phyloP scores from a whole-genome alignment of 768 basidiomycete genomes.

The Roridomyces roridus region DNA sequence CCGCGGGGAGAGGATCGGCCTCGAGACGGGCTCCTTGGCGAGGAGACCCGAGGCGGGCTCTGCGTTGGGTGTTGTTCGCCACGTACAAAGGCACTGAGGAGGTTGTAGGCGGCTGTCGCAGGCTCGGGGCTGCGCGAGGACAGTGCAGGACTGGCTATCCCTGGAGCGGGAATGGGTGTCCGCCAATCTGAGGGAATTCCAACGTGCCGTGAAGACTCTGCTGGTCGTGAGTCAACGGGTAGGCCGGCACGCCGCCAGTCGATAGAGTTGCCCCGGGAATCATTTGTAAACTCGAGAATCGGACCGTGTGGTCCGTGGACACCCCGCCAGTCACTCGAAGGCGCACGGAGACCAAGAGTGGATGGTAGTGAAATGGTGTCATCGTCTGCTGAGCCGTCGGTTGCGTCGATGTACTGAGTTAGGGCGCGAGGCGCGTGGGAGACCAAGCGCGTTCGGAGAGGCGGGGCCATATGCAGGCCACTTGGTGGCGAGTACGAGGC shows the following conservation, averaged over 20 bases:
- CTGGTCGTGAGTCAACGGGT: too few species aligned
- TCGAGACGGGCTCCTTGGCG: neutral
- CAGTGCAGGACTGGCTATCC: neutral
- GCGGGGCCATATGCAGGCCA: constrained; percentile 57
- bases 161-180: neutral
- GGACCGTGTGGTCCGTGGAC: neutral
- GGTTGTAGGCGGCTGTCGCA: constrained; percentile 63
- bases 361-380: constrained; percentile 69
- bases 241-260: constrained; percentile 19
- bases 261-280: constrained; percentile 14
- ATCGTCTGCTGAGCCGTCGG: constrained; percentile 43
- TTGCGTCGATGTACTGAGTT: constrained; percentile 70
- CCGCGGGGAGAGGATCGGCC: neutral
- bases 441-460: constrained; percentile 60
- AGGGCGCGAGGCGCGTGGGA: constrained; percentile 76
- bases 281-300: too few species aligned
- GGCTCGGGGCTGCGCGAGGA: constrained; percentile 36
- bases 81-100: constrained; percentile 64
- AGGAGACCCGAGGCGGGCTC: neutral
- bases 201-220: too few species aligned
- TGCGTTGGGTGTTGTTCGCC: constrained; percentile 32
- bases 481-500: constrained; percentile 28
- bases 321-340: constrained; percentile 27
- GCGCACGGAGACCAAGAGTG: constrained; percentile 67
- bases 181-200: constrained; percentile 13